Conservation (phyloP, 768 basidiomycete species). For the Amanita phalloides region DNA sequence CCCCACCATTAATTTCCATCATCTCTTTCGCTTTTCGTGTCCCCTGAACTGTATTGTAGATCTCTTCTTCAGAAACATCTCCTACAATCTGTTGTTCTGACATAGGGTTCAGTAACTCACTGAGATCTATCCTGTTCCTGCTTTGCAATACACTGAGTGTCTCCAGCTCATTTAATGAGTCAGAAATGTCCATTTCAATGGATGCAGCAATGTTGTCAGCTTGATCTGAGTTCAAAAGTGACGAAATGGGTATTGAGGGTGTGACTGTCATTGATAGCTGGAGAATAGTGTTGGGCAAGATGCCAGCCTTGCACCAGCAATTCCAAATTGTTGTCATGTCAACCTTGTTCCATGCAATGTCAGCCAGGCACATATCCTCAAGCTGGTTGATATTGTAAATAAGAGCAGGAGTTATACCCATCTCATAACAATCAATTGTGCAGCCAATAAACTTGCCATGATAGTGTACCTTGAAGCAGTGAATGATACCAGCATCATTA, state of each 20-base stretch:
- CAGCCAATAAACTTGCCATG: conserved; percentile 13
- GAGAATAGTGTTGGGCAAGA: not conserved
- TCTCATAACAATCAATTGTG: not conserved
- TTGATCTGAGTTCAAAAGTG: not conserved
- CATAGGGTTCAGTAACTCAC: not conserved
- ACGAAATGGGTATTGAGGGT: not conserved
- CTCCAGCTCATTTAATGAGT: not conserved
- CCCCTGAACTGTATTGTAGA: not conserved
- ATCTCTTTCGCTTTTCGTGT: no score
- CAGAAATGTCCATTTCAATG: not conserved
- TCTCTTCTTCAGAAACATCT: not conserved
- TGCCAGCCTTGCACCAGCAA: not conserved
- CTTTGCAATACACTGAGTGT: not conserved
- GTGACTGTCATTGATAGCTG: not conserved
- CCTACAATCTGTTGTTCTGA: not conserved
- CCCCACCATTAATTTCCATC: no score
- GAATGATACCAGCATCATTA: conserved; percentile 24
- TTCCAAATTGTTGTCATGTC: not conserved
- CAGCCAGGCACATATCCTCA: not conserved
- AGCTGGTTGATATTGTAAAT: not conserved
- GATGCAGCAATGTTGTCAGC: no score
- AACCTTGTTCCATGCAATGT: not conserved
- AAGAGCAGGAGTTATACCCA: no score
- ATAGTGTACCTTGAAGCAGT: conserved; percentile 25
- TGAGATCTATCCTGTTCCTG: not conserved